phyloP scores from a whole-genome alignment of 371 early-diverging fungal species.

The Mortierella sp. region DNA sequence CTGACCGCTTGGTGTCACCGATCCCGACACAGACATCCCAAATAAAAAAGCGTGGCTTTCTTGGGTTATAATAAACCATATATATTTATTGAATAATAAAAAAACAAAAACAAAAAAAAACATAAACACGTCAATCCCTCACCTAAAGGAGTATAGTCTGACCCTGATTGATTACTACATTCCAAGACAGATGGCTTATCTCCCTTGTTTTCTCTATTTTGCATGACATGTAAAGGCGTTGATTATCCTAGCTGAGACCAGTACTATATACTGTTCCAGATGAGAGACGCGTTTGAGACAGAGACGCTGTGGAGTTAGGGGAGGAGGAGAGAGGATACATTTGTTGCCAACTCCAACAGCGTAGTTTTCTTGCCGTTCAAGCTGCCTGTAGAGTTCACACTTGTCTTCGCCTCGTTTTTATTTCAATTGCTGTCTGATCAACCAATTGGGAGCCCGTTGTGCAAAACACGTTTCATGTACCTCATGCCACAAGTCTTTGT shows the following conservation, averaged over 20 bases:
- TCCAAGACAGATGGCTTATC: background rate
- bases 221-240: background rate
- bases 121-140: too few species aligned
- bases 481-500: too few species aligned
- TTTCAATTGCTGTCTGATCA: background rate
- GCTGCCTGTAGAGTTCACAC: too few species aligned
- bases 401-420: too few species aligned
- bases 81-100: background rate
- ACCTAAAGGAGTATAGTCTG: too few species aligned
- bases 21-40: constrained; percentile 21
- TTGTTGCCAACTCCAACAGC: background rate
- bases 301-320: background rate
- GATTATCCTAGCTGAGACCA: constrained; percentile 6
- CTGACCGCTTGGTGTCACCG: constrained; percentile 16
- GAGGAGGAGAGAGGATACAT: background rate
- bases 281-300: constrained; percentile 12
- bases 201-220: background rate
- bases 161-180: too few species aligned
- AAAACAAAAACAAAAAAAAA: background rate
- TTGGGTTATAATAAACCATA: background rate
- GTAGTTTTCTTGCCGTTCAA: too few species aligned
- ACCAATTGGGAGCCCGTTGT: background rate
- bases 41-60: background rate
- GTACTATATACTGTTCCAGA: background rate
- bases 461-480: too few species aligned